Percentiles rank a stretch among this genome's conserved stretches.
Conservation (phyloP, 495 filamentous ascomycete species). For the Saxophila tyrrhenica region DNA sequence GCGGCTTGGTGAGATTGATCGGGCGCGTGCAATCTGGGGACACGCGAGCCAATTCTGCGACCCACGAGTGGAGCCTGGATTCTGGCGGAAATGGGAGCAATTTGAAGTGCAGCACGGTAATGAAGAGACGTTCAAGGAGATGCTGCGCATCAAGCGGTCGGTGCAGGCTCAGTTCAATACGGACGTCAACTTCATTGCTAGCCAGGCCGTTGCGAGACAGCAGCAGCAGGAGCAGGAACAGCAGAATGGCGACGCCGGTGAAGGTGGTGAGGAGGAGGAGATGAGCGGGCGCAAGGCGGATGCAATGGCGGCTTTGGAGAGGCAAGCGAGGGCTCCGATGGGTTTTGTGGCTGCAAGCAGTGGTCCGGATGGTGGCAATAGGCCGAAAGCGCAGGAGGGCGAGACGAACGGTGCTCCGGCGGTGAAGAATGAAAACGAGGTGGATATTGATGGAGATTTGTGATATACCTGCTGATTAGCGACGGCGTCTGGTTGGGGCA, state of each 20-base stretch:
- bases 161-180: conserved; percentile 89
- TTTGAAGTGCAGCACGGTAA: conserved; percentile 98
- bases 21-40: conserved; percentile 87
- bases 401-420: background rate
- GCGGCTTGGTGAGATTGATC: conserved; percentile 88
- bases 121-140: conserved; percentile 98
- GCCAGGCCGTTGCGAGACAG: conserved; percentile 83
- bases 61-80: conserved; percentile 73
- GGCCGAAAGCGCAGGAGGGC: conserved; percentile 1
- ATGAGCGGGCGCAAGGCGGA: conserved; percentile 48
- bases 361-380: conserved; percentile 50
- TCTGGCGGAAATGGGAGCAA: conserved; percentile 94
- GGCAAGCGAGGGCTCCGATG: conserved; percentile 74
- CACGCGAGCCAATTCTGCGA: conserved; percentile 97
- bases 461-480: background rate
- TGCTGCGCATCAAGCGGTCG: conserved; percentile 93
- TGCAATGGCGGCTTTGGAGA: conserved; percentile 84
- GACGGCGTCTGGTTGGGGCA: too few relatives aligned
- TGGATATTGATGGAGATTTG: conserved; percentile 19
- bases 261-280: conserved; percentile 28
- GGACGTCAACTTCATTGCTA: conserved; percentile 96
- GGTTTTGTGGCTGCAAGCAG: conserved; percentile 85
- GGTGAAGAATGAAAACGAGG: conserved; percentile 16
- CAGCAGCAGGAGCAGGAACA: conserved; percentile 37
- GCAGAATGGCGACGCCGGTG: conserved; percentile 22